Percentiles rank a stretch among this genome's conserved stretches.
These are phyloP conservation scores for Trichoderma sp. DNA, from an alignment of 2,329 filamentous ascomycete genomes.

Conservation along the genomic window DNA sequence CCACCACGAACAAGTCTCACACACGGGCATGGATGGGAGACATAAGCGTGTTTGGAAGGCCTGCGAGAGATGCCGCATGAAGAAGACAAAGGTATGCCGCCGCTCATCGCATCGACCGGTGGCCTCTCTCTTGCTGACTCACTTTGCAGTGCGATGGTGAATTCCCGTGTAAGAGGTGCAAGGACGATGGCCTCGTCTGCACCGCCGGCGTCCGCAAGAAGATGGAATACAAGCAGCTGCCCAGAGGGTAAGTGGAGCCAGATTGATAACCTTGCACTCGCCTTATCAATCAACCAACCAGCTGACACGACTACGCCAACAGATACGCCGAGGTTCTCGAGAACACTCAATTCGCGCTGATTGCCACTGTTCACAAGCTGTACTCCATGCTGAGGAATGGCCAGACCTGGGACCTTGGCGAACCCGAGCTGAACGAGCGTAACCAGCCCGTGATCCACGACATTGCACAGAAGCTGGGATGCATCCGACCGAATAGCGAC, in stretches of 20 bases:
- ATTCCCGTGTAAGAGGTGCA: slow-evolving; percentile 67
- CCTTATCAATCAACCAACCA: neutral
- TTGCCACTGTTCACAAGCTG: slow-evolving; percentile 65
- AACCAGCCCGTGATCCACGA: slow-evolving; percentile 66
- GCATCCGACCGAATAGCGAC: slow-evolving; percentile 63
- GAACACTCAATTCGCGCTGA: slow-evolving; percentile 65
- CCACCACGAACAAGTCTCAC: slow-evolving; percentile 42
- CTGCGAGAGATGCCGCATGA: slow-evolving; percentile 67
- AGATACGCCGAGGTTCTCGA: slow-evolving; percentile 67
- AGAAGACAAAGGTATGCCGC: slow-evolving; percentile 64
- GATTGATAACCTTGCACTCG: neutral
- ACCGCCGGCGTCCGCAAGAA: slow-evolving; percentile 65
- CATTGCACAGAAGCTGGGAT: slow-evolving; percentile 64
- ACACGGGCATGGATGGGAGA: slow-evolving; percentile 52
- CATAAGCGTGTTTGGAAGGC: slow-evolving; percentile 69
- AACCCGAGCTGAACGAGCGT: slow-evolving; percentile 64
- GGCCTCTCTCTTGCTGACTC: slow-evolving; percentile 22
- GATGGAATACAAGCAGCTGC: slow-evolving; percentile 68
- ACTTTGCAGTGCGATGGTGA: slow-evolving; percentile 60
- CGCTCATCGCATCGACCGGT: neutral
- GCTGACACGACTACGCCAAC: neutral
- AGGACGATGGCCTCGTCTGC: slow-evolving; percentile 65
- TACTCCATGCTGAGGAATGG: slow-evolving; percentile 63
- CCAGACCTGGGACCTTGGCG: slow-evolving; percentile 62
- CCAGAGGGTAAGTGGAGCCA: slow-evolving; percentile 55